phyloP scores from a whole-genome alignment of 768 basidiomycete genomes.

The Hericium coralloides region DNA sequence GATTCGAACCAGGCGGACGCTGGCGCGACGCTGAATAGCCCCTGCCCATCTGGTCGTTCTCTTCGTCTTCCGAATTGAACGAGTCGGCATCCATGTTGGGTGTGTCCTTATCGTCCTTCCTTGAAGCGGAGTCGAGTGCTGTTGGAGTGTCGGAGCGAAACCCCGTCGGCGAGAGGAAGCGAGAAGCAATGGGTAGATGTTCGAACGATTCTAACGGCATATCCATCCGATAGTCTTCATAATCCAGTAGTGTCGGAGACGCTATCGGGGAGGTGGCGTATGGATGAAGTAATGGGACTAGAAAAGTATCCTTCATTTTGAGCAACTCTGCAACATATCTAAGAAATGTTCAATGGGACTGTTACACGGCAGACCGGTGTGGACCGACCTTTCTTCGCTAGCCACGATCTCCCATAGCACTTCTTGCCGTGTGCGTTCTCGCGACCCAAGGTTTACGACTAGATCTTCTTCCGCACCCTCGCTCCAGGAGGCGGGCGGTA shows the following conservation, averaged over 20 bases:
- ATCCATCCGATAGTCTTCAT: slow-evolving; percentile 63
- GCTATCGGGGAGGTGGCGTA: slow-evolving; percentile 52
- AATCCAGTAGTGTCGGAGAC: slow-evolving; percentile 52
- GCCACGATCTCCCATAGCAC: slow-evolving; percentile 95
- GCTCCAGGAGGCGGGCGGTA: slow-evolving; percentile 82
- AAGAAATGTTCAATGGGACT: slow-evolving; percentile 13
- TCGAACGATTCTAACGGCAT: slow-evolving; percentile 66
- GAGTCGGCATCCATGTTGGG: slow-evolving; percentile 70
- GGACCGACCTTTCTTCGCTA: slow-evolving; percentile 80
- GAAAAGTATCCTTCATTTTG: slow-evolving; percentile 91
- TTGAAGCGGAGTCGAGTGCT: slow-evolving; percentile 20
- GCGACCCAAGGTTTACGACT: slow-evolving; percentile 84
- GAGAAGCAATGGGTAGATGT: slow-evolving; percentile 79
- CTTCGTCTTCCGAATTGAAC: slow-evolving; percentile 65
- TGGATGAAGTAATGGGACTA: slow-evolving; percentile 83
- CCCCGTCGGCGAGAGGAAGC: slow-evolving; percentile 70
- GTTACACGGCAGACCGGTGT: not conserved
- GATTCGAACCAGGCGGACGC: slow-evolving; percentile 18
- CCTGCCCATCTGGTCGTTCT: slow-evolving; percentile 46
- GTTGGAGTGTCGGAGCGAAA: slow-evolving; percentile 39
- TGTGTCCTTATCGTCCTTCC: slow-evolving; percentile 36
- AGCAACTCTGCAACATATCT: slow-evolving; percentile 90
- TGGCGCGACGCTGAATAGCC: slow-evolving; percentile 26
- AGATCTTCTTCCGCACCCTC: slow-evolving; percentile 92
- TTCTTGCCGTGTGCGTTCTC: slow-evolving; percentile 92